These are phyloP conservation scores for Dioscorea zingiberensis DNA, from an alignment of 106 monocot genomes.

Conservation along the genomic window DNA sequence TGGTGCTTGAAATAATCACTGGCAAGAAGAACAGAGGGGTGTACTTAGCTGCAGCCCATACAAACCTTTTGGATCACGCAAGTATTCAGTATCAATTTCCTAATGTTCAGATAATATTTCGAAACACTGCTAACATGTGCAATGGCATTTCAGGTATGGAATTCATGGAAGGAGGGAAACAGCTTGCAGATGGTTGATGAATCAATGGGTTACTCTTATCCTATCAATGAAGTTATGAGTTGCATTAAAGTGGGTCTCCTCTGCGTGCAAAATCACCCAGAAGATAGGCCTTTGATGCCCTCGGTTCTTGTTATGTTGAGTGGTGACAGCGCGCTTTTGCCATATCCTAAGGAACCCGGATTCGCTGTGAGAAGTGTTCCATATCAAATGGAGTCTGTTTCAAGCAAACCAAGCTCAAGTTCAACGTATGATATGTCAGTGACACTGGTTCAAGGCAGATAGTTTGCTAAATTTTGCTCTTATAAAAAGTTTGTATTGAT, in stretches of 20 bases:
- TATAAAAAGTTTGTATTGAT: no score
- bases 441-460: no score
- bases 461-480: no score
- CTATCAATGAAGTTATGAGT: background rate
- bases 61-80: constrained; percentile 11
- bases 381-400: background rate
- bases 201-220: background rate
- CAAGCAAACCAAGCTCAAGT: background rate
- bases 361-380: background rate
- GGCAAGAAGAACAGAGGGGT: constrained; percentile 11
- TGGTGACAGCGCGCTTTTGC: background rate
- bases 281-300: constrained; percentile 7
- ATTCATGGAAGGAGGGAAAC: no score
- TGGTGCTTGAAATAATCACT: constrained; percentile 13
- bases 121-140: no score
- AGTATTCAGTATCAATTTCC: background rate
- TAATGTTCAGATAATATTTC: background rate
- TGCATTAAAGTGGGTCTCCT: constrained; percentile 15
- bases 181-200: constrained; percentile 2
- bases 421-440: no score
- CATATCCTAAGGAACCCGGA: constrained; percentile 10
- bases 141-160: constrained; percentile 1
- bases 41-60: background rate
- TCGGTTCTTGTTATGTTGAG: constrained; percentile 6
- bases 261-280: constrained; percentile 6